These are phyloP conservation scores for Solanum sitiens DNA, from an alignment of 257 asterid species.

Conservation along the genomic window DNA sequence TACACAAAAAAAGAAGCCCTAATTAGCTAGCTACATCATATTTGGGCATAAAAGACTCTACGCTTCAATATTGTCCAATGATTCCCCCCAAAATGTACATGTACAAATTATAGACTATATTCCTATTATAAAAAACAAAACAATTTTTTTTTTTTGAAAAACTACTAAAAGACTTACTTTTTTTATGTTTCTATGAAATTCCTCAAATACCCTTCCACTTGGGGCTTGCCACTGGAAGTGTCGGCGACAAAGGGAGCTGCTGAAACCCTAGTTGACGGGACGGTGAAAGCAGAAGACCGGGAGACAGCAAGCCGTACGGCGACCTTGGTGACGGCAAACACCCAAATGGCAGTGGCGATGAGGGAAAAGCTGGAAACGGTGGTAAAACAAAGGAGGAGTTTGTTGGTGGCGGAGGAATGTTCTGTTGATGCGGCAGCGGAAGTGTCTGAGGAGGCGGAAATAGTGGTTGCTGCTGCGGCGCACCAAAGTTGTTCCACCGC, in stretches of 20 bases:
- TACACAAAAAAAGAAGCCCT: slow-evolving; percentile 30
- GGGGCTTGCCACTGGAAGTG: slow-evolving; percentile 63
- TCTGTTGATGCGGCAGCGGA: slow-evolving; percentile 10
- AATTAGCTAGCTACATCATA: slow-evolving; percentile 8
- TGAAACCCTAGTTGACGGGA: slow-evolving; percentile 65
- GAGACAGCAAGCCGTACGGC: slow-evolving; percentile 28
- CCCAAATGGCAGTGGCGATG: slow-evolving; percentile 44
- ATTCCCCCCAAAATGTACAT: slow-evolving; percentile 42
- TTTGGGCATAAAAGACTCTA: not conserved
- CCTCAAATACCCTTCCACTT: slow-evolving; percentile 42
- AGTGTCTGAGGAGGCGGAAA: slow-evolving; percentile 9
- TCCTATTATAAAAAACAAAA: not conserved
- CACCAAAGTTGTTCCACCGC: slow-evolving; percentile 9
- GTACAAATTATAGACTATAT: slow-evolving; percentile 20
- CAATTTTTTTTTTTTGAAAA: not conserved
- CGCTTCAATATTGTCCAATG: not conserved
- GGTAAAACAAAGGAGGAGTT: slow-evolving; percentile 13
- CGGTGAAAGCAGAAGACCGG: slow-evolving; percentile 46
- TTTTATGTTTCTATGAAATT: slow-evolving; percentile 4
- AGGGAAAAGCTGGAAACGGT: slow-evolving; percentile 20
- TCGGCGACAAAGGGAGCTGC: slow-evolving; percentile 73
- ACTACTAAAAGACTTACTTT: slow-evolving; percentile 35
- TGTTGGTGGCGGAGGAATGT: slow-evolving; percentile 19
- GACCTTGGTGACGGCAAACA: slow-evolving; percentile 48
- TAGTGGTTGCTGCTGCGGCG: slow-evolving; percentile 7